A percentile compares a stretch with the other conserved stretches of the same genome.
Evolutionary conservation across 2,329 filamentous ascomycete genomes (phyloP).

Genomic region (Plectosphaerella cucumerina): DNA sequence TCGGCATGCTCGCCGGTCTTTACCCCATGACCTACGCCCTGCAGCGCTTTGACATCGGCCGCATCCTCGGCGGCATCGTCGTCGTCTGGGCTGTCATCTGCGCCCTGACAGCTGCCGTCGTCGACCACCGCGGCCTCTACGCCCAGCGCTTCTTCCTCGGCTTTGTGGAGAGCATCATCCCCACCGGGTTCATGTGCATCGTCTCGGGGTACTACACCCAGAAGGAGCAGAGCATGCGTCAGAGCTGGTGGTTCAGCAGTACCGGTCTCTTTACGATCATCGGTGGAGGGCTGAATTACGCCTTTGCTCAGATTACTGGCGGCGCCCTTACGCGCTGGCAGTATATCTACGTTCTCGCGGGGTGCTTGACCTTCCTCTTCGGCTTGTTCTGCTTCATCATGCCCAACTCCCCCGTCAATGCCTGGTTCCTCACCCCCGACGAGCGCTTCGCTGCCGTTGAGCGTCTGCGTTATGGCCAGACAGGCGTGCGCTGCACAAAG

Average conservation of each 20-base stretch:
- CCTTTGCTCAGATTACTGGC: constrained; percentile 57
- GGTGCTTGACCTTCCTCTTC: constrained; percentile 59
- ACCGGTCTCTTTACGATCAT: constrained; percentile 59
- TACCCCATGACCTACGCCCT: constrained; percentile 70
- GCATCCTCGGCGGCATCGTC: constrained; percentile 59
- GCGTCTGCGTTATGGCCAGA: constrained; percentile 57
- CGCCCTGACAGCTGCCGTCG: constrained; percentile 65
- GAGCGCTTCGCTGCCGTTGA: constrained; percentile 64
- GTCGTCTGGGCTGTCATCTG: constrained; percentile 64
- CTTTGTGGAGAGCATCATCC: constrained; percentile 61
- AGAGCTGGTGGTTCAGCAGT: constrained; percentile 63
- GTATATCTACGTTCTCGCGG: constrained; percentile 66
- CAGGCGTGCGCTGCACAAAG: constrained; percentile 55
- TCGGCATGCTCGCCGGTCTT: constrained; percentile 70
- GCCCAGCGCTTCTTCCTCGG: constrained; percentile 62
- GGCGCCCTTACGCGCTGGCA: constrained; percentile 59
- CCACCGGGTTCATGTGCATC: constrained; percentile 63
- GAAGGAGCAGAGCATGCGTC: constrained; percentile 57
- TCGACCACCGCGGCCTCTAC: constrained; percentile 58
- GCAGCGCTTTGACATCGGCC: constrained; percentile 63
- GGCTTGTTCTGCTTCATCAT: constrained; percentile 61
- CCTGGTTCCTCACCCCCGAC: constrained; percentile 63
- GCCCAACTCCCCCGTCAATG: constrained; percentile 61
- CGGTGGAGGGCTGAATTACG: constrained; percentile 62
- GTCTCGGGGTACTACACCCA: constrained; percentile 62